These are phyloP conservation scores for Neonectria magnoliae DNA, from an alignment of 2,329 filamentous ascomycete genomes.

Conservation along the genomic window DNA sequence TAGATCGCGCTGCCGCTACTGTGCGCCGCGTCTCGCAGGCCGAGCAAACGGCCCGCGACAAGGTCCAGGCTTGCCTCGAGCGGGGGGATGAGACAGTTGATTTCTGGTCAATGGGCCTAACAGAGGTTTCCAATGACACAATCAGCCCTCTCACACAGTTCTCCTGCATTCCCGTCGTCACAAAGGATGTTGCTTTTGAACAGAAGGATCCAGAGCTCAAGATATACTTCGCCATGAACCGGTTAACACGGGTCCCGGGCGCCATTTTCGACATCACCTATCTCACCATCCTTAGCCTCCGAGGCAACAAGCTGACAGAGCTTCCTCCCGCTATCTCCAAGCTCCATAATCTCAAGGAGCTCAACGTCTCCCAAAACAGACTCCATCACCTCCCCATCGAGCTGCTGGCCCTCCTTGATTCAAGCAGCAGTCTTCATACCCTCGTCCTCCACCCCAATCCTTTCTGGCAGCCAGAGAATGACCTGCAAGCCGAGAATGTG, in stretches of 20 bases:
- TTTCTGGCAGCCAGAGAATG: constrained; percentile 57
- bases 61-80: constrained; percentile 66
- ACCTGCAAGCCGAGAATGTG: constrained; percentile 9
- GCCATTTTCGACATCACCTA: constrained; percentile 70
- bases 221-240: constrained; percentile 70
- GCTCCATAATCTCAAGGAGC: constrained; percentile 66
- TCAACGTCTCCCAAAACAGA: constrained; percentile 74
- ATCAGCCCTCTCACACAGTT: constrained; percentile 67
- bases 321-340: constrained; percentile 69
- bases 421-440: constrained; percentile 56
- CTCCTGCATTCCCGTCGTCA: constrained; percentile 62
- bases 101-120: constrained; percentile 66
- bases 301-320: constrained; percentile 69
- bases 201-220: constrained; percentile 67
- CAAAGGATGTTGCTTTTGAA: constrained; percentile 67
- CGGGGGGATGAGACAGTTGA: constrained; percentile 68
- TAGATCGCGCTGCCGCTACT: constrained; percentile 44
- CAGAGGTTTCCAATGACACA: constrained; percentile 64
- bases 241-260: constrained; percentile 64
- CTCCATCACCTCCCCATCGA: constrained; percentile 71
- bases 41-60: constrained; percentile 57
- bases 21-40: constrained; percentile 48
- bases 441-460: constrained; percentile 72
- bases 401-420: constrained; percentile 65
- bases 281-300: constrained; percentile 72